These are phyloP conservation scores for Castanospermum australe DNA, from an alignment of 306 rosid species.

Conservation along the genomic window DNA sequence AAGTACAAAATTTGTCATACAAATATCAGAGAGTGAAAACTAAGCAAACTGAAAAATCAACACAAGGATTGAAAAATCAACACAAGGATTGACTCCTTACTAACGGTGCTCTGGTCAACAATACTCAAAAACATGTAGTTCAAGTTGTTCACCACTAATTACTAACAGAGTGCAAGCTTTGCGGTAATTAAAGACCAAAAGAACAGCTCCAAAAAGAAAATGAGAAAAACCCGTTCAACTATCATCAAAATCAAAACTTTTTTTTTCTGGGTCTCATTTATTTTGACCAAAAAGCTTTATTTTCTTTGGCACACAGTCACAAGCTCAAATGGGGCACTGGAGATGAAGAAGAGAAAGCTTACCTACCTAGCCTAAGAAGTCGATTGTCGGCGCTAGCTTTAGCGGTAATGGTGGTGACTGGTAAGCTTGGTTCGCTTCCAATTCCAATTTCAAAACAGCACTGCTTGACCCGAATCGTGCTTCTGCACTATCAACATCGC, in stretches of 20 bases:
- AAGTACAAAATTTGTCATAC: neutral
- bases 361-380: neutral
- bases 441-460: no score
- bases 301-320: neutral
- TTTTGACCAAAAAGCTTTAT: neutral
- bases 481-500: no score
- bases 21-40: constrained; percentile 9
- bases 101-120: neutral
- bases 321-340: neutral
- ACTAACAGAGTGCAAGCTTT: neutral
- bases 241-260: neutral
- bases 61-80: neutral
- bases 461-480: no score
- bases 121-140: neutral
- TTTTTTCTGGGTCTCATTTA: neutral
- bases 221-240: neutral
- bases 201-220: constrained; percentile 5
- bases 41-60: neutral
- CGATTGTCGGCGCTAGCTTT: no score
- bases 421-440: no score
- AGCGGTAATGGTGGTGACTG: no score
- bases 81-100: neutral
- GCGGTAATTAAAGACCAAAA: no score
- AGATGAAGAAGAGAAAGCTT: constrained; percentile 6
- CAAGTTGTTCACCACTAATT: constrained; percentile 10